These are phyloP conservation scores for Penicillium robsamsonii DNA, from an alignment of 495 filamentous ascomycete species.

Conservation along the genomic window DNA sequence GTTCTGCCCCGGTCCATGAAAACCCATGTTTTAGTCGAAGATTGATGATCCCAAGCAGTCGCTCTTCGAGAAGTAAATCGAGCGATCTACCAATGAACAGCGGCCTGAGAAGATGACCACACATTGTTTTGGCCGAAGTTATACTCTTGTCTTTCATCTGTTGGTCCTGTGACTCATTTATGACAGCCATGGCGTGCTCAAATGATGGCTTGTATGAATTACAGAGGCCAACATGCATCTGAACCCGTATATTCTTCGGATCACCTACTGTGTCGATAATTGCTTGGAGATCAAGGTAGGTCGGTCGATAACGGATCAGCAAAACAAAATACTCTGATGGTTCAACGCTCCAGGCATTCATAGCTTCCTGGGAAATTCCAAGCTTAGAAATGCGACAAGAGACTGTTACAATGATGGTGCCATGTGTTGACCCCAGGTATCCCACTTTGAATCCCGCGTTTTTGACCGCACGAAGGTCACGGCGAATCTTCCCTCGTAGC, in stretches of 20 bases:
- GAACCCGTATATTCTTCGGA: slow-evolving; percentile 11
- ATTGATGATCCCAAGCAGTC: slow-evolving; percentile 62
- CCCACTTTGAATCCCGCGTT: slow-evolving; percentile 75
- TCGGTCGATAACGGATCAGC: slow-evolving; percentile 62
- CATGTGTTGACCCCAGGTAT: slow-evolving; percentile 51
- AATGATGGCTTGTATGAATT: slow-evolving; percentile 49
- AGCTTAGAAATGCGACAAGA: slow-evolving; percentile 62
- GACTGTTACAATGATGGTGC: slow-evolving; percentile 62
- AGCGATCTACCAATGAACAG: slow-evolving; percentile 74
- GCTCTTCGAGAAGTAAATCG: slow-evolving; percentile 64
- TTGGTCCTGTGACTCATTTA: slow-evolving; percentile 27
- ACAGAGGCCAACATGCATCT: slow-evolving; percentile 49
- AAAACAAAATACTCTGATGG: slow-evolving; percentile 70
- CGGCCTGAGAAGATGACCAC: slow-evolving; percentile 32
- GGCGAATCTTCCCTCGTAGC: slow-evolving; percentile 43
- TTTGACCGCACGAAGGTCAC: slow-evolving; percentile 62
- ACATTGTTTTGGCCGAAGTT: not conserved
- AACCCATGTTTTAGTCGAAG: slow-evolving; percentile 52
- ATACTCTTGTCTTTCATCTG: slow-evolving; percentile 6
- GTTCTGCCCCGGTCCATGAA: slow-evolving; percentile 72
- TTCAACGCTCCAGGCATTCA: slow-evolving; percentile 73
- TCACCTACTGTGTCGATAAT: slow-evolving; percentile 31
- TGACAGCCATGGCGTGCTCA: slow-evolving; percentile 46
- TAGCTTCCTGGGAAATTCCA: slow-evolving; percentile 71
- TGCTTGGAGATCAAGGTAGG: slow-evolving; percentile 56